Evolutionary conservation across 73 alveolate genomes (phyloP), one percentile per base, ranked within the genome.

Genomic region (Paramecium primaurelia): DNA sequence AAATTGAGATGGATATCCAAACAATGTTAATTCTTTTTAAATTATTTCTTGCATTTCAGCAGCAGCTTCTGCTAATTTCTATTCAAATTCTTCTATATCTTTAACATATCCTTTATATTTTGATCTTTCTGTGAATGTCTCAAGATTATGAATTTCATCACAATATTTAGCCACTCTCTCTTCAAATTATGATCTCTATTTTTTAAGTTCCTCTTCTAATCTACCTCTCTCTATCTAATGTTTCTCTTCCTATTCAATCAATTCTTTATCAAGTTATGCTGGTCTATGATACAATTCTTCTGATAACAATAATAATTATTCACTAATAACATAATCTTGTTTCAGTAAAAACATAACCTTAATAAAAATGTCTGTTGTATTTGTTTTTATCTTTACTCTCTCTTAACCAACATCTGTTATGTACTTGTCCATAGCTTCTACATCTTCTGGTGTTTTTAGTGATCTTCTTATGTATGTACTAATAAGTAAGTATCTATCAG

Each of bases 21-120:
- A 58, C 25, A 69, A 45, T 14, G 88, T 69, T 34, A 88, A 60
- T 45, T 92, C 96, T 20, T 85, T 36, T 44, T 88, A 51, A 28
- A 85, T 47, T 16, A 92, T 85, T 18, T 92, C 96, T 32, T 92
- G 36, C 91, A 90, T 75, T 22, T 75, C 49, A 25, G 59, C 45
- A 22, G 44, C 86, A 26, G 92, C 80, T 3, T 88, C 73, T 32
- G 75, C 83, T 32, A 84, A 77, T 54, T 42, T 90, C 28, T 54
- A 37, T 59, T 92, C 92, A 92, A 88, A 84, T 8, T 92, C 96
- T 38, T 92, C 93, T 32, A 92, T 92, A 26, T 92, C 86, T 26
- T 32, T 32, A 16, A 58, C 58, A 68, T 87, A 87, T 25, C 77
- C 88, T 58, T 88, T 69, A n/a, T 49, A 69, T 77, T 80, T 77